Evolutionary conservation across 768 basidiomycete genomes (phyloP), one percentile per base, ranked within the genome.

Genomic region (Leccinum sublutescens): DNA sequence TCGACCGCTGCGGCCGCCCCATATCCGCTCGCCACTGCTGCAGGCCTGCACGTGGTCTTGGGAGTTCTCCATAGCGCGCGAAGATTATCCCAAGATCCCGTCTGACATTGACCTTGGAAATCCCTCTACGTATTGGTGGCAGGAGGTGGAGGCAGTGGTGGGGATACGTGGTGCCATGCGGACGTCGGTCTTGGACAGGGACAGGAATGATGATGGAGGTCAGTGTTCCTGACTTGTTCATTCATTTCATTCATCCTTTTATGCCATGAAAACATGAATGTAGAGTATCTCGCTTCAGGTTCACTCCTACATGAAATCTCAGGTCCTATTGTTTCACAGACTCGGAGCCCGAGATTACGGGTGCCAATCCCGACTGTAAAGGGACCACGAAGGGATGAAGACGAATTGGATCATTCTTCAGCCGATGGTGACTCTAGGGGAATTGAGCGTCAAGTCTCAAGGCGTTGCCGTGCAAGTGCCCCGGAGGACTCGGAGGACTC

Each of bases 71-170:
- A 59, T 54, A 2, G 10, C 48, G 0, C 2, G 17, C 14, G 33
- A 51, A 1, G 12, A 50, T 3, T 38, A 65, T 33, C 43, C 40
- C 0, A 15, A 7, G 5, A 52, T 64, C 0, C 59, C 53, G 1
- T 19, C 38, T 2, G 2, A 31, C 0, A 11, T 54, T 0, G 53
- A 47, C 12, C 11, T 62, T 0, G 64, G 64, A 1, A 55, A 62
- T 21, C 60, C 57, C 0, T 3, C 34, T 17, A 58, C 60, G 8
- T 62, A 58, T 25, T 65, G 64, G 64, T 65, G 64, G 64, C 23
- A 8, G 12, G 27, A 40, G 3, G 3, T 55, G 8, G 50, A 47
- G 14, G 38, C 34, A 45, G 43, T 17, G 43, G 17, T 45, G 14
- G 17, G 43, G 14, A 36, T n/a, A 6, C 43, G 3, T 11, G 10